Evolutionary conservation across 495 filamentous ascomycete species (phyloP).

Genomic region (Lepraria neglecta): DNA sequence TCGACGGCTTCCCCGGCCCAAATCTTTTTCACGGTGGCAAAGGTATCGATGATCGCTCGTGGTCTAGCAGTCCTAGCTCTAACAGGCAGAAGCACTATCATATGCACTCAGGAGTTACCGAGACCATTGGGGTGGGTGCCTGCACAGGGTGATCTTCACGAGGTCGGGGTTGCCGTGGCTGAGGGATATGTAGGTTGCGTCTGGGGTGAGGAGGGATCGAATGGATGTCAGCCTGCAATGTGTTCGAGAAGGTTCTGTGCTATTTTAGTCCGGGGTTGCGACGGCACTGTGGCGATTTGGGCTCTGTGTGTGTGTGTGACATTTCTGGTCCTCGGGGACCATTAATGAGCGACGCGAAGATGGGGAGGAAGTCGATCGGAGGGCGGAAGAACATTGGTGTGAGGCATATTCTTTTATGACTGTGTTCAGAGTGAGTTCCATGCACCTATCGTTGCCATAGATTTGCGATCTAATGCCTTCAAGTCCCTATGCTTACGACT

Average conservation of each 20-base stretch:
- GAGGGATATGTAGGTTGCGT: slow-evolving; percentile 26
- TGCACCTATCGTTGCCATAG: no score
- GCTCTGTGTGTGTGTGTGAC: no score
- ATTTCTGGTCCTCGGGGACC: no score
- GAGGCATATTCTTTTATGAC: no score
- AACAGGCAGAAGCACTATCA: neutral
- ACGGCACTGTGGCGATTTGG: slow-evolving; percentile 7
- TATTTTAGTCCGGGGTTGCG: neutral
- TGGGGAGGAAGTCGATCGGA: neutral
- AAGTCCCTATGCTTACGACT: no score
- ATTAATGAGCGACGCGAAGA: neutral
- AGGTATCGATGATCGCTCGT: slow-evolving; percentile 15
- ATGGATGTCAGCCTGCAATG: neutral
- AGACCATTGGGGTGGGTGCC: slow-evolving; percentile 21
- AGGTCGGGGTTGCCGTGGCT: slow-evolving; percentile 23
- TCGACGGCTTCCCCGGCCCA: slow-evolving; percentile 21
- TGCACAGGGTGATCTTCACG: slow-evolving; percentile 21
- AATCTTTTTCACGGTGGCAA: slow-evolving; percentile 19
- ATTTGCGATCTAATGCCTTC: no score
- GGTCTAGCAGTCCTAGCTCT: slow-evolving; percentile 13
- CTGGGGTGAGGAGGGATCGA: slow-evolving; percentile 17
- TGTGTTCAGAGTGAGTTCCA: no score
- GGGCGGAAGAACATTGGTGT: no score
- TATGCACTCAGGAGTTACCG: neutral
- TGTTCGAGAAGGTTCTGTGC: slow-evolving; percentile 1